phyloP scores from a whole-genome alignment of 2,329 filamentous ascomycete genomes.

The Plectosphaerella sp. region DNA sequence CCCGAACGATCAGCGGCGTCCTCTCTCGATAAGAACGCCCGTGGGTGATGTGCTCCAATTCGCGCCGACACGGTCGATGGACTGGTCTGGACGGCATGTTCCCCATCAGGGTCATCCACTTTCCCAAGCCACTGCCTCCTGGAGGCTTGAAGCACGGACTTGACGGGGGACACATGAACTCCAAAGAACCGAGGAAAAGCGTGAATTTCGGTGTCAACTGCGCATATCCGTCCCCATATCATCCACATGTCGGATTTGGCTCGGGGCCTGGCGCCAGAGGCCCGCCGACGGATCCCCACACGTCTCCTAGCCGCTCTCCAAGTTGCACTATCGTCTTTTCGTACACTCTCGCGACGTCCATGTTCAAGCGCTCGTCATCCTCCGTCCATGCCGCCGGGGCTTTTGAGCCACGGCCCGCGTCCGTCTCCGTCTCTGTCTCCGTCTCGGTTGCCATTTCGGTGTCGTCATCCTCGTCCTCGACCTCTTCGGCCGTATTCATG shows the following conservation, averaged over 20 bases:
- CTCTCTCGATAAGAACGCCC: too few species aligned
- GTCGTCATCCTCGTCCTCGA: constrained; percentile 23
- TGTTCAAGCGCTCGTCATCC: constrained; percentile 49
- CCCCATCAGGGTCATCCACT: too few species aligned
- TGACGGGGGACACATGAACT: too few species aligned
- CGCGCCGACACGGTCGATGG: too few species aligned
- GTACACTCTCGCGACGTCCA: constrained; percentile 74
- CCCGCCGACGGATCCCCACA: constrained; percentile 3
- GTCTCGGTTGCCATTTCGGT: constrained; percentile 22
- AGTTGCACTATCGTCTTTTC: constrained; percentile 73
- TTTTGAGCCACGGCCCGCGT: constrained; percentile 28
- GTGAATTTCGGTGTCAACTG: neutral
- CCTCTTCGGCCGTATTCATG: constrained; percentile 39
- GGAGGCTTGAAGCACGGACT: too few species aligned
- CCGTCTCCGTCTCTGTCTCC: constrained; percentile 25
- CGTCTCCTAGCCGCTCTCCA: constrained; percentile 59
- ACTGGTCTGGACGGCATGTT: too few species aligned
- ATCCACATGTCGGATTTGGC: neutral
- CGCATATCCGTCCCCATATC: neutral
- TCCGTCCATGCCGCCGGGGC: constrained; percentile 29
- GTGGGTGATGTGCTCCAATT: too few species aligned
- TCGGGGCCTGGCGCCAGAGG: neutral
- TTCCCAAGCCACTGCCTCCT: too few species aligned
- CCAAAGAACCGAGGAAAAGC: neutral
- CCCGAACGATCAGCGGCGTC: too few species aligned